Percentiles rank a stretch among this genome's conserved stretches.
These are phyloP conservation scores for Plantago elongata DNA, from an alignment of 257 asterid species.

Conservation along the genomic window DNA sequence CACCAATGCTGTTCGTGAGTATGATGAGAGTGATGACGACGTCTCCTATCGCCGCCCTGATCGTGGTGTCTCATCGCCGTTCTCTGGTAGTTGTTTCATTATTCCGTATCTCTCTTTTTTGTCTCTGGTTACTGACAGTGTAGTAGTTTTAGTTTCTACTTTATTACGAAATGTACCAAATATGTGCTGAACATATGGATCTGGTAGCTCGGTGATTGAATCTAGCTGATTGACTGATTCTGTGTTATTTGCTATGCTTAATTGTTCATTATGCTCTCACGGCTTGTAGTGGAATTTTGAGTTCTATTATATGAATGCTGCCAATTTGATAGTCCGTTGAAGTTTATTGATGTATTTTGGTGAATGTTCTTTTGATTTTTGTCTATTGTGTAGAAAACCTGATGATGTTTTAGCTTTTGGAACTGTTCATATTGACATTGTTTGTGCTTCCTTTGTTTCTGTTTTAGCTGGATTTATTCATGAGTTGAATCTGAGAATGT, in stretches of 20 bases:
- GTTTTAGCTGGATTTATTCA: no score
- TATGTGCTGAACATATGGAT: no score
- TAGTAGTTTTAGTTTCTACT: not conserved
- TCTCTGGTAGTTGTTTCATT: slow-evolving; percentile 33
- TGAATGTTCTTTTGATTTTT: not conserved
- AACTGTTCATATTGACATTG: not conserved
- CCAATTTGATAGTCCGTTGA: no score
- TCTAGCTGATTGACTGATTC: no score
- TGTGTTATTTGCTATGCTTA: no score
- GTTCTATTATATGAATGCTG: no score
- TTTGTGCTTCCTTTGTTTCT: not conserved
- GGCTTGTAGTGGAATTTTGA: no score
- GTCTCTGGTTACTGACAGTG: not conserved
- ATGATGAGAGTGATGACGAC: not conserved
- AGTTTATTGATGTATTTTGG: not conserved
- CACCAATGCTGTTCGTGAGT: slow-evolving; percentile 37
- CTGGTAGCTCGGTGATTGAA: no score
- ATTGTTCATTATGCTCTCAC: no score
- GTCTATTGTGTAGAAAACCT: not conserved
- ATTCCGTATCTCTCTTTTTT: not conserved
- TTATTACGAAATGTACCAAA: not conserved
- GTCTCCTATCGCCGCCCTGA: slow-evolving; percentile 28
- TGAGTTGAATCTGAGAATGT: no score
- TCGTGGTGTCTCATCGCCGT: slow-evolving; percentile 42
- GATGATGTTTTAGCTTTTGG: not conserved